phyloP scores from a whole-genome alignment of 305 asterid genomes.

The Stenogyne calaminthoides region DNA sequence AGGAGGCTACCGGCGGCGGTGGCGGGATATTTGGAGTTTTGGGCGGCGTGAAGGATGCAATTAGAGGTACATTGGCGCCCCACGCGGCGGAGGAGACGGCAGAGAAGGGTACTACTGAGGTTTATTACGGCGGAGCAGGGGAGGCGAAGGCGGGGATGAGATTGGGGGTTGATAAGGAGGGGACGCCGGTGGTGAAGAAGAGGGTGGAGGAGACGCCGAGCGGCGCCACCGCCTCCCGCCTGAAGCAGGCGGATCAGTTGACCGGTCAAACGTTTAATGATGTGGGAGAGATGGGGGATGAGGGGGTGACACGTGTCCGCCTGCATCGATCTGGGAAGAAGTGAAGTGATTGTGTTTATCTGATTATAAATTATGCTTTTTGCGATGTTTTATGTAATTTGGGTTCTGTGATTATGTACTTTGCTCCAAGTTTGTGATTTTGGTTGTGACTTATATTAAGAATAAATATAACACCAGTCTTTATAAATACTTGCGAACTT shows the following conservation, averaged over 20 bases:
- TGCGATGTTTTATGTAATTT: no score
- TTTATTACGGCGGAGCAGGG: slow-evolving; percentile 27
- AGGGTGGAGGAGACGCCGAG: slow-evolving; percentile 28
- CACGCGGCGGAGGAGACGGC: slow-evolving; percentile 12
- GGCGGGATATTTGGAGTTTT: slow-evolving; percentile 38
- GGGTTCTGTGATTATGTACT: no score
- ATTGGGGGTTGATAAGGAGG: slow-evolving; percentile 31
- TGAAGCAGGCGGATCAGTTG: slow-evolving; percentile 53
- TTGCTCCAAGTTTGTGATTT: no score
- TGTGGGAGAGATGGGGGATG: slow-evolving; percentile 45
- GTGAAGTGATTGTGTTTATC: not conserved
- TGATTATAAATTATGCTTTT: no score
- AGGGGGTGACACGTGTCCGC: slow-evolving; percentile 28
- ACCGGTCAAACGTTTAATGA: slow-evolving; percentile 62
- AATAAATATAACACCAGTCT: no score
- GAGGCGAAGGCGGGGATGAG: slow-evolving; percentile 32
- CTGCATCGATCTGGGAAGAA: slow-evolving; percentile 36
- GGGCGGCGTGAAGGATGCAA: slow-evolving; percentile 39
- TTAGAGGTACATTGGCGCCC: slow-evolving; percentile 42
- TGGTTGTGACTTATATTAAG: no score
- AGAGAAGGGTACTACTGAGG: not conserved
- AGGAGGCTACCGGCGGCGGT: slow-evolving; percentile 22
- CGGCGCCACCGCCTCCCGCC: slow-evolving; percentile 29
- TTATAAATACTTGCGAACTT: no score
- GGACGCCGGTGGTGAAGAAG: slow-evolving; percentile 34